These are phyloP conservation scores for Xylaria sp. DNA, from an alignment of 2,329 filamentous ascomycete genomes.

Conservation along the genomic window DNA sequence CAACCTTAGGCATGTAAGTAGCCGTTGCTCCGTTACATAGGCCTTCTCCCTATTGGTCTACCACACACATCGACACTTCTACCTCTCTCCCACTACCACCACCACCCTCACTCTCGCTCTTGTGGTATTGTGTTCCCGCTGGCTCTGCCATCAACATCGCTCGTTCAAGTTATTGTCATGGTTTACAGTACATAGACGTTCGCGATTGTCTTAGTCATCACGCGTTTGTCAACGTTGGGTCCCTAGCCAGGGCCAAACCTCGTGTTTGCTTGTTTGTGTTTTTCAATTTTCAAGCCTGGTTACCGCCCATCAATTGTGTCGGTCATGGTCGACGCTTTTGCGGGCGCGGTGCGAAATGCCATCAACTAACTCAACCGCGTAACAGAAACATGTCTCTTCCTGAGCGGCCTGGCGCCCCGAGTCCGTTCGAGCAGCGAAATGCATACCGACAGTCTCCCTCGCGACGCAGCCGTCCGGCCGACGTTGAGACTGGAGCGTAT, in stretches of 20 bases:
- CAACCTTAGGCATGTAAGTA: conserved; percentile 37
- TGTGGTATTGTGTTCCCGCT: conserved; percentile 3
- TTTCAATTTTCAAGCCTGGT: conserved; percentile 11
- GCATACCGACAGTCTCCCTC: conserved; percentile 76
- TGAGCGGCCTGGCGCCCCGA: conserved; percentile 70
- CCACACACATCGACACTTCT: conserved; percentile 22
- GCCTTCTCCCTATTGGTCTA: conserved; percentile 27
- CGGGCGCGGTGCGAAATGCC: neutral
- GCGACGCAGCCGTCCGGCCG: conserved; percentile 72
- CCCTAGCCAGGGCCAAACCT: conserved; percentile 20
- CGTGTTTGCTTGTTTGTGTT: conserved; percentile 31
- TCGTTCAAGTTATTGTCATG: conserved; percentile 27
- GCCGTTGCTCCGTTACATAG: conserved; percentile 15
- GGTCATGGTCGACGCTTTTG: neutral
- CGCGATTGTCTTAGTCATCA: conserved; percentile 8
- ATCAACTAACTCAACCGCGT: conserved; percentile 36
- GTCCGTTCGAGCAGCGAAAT: conserved; percentile 69
- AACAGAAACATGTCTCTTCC: conserved; percentile 69
- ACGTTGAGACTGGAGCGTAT: conserved; percentile 74
- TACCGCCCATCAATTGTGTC: neutral
- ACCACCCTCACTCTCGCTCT: conserved; percentile 19
- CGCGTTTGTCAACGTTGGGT: conserved; percentile 19
- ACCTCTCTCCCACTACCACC: neutral
- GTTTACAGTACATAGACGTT: conserved; percentile 16
- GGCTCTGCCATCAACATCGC: conserved; percentile 14